Evolutionary conservation across 2,329 filamentous ascomycete genomes (phyloP), one percentile per base, ranked within the genome.

Genomic region (Orbilia quercus): DNA sequence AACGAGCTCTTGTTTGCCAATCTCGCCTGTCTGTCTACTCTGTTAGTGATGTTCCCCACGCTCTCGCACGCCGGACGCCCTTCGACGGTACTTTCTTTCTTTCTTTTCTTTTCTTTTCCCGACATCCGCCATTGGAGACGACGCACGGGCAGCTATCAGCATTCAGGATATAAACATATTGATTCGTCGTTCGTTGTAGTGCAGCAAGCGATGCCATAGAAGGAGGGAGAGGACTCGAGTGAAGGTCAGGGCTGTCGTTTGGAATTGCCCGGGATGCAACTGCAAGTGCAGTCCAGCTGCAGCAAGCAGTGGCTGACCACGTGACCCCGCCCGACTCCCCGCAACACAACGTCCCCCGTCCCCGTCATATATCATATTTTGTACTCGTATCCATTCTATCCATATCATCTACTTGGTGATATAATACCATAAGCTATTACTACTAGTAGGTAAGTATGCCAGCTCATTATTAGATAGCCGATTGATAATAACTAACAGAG

Each of bases 1-100:
- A 57, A 57, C 34, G 53, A 57, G 53, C 53, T 57, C 53, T n/a
- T 57, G 53, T 57, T 57, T 57, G 53, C 36, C 53, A 57, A 57
- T 57, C 53, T 20, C 34, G 16, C 22, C 20, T n/a, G n/a, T n/a
- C n/a, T n/a, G n/a, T n/a, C n/a, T n/a, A n/a, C 53, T 14, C 38
- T 25, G 9, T 31, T 31, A 42, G 5, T 18, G 11, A 14, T 51
- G 22, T 9, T 23, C 53, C 53, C 53, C 53, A 57, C 53, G 53
- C 38, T 34, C 28, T 16, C 16, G 12, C 44, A 28, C 53, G 53
- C 36, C 53, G 44, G 25, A 9, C n/a, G n/a, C n/a, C n/a, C n/a
- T n/a, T n/a, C n/a, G n/a, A n/a, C n/a, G n/a, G n/a, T n/a, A n/a
- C n/a, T n/a, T n/a, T n/a, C n/a, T n/a, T n/a, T n/a, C n/a, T n/a